These are phyloP conservation scores for Singerocomus inundabilis DNA, from an alignment of 1,284 basidiomycete genomes.

Conservation along the genomic window DNA sequence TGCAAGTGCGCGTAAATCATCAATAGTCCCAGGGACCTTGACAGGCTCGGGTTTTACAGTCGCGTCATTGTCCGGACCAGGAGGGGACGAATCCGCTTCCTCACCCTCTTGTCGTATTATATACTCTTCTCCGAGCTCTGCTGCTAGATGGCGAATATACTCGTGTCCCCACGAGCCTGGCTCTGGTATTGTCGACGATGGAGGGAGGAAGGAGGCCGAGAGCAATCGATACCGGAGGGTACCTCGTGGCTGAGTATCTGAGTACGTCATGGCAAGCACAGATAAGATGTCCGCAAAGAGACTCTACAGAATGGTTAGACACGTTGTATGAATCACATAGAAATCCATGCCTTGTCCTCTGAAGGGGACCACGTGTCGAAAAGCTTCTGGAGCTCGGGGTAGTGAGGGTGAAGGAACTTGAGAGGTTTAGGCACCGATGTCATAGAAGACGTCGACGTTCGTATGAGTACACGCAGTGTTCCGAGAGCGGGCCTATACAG, in stretches of 20 bases:
- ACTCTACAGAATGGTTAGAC: conserved; percentile 49
- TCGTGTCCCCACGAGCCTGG: conserved; percentile 99
- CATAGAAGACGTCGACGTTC: conserved; percentile 98
- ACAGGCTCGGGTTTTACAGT: conserved; percentile 31
- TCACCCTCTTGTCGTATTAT: conserved; percentile 55
- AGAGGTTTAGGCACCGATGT: conserved; percentile 99
- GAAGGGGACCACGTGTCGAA: conserved; percentile 80
- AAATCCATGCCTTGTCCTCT: conserved; percentile 68
- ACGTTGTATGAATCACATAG: background rate
- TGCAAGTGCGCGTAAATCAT: conserved; percentile 78
- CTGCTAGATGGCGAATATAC: conserved; percentile 95
- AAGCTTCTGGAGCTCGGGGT: conserved; percentile 81
- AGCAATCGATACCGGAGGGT: conserved; percentile 91
- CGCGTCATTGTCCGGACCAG: conserved; percentile 34
- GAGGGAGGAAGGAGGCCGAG: conserved; percentile 68
- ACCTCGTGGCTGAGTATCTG: conserved; percentile 91
- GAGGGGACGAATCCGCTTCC: conserved; percentile 29
- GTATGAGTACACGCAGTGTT: conserved; percentile 89
- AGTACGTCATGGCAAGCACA: conserved; percentile 99
- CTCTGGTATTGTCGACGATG: conserved; percentile 69
- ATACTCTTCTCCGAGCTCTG: conserved; percentile 96
- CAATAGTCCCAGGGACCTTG: conserved; percentile 51
- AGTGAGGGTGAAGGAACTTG: conserved; percentile 97
- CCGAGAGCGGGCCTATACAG: conserved; percentile 93
- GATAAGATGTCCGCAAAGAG: conserved; percentile 98